Percentiles rank a stretch among this genome's conserved stretches.
Evolutionary conservation across 129 eudicot species (phyloP).

Genomic region (Chrysanthemum lavandulifolium): DNA sequence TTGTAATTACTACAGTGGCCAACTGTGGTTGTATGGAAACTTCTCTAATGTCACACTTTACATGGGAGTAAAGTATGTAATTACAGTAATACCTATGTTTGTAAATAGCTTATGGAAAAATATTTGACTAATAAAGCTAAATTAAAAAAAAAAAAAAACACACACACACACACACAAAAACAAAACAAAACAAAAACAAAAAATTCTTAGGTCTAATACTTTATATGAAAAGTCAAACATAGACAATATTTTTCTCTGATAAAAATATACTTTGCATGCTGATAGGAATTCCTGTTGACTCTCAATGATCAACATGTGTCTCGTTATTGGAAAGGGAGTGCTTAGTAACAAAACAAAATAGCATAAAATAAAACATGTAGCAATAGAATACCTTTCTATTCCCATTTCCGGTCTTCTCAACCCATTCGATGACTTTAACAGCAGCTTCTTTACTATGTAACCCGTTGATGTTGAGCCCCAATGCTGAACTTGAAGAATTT

Average conservation of each 20-base stretch:
- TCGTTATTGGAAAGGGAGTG: background rate
- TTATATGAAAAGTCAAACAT: background rate
- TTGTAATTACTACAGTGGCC: background rate
- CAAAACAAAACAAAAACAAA: too few relatives aligned
- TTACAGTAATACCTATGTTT: background rate
- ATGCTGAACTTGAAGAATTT: slow-evolving; percentile 68
- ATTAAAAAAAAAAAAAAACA: too few relatives aligned
- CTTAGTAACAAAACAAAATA: slow-evolving; percentile 3
- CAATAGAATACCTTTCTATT: slow-evolving; percentile 58
- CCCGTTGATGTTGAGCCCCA: slow-evolving; percentile 83
- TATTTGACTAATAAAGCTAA: too few relatives aligned
- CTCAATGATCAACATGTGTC: background rate
- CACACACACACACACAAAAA: too few relatives aligned
- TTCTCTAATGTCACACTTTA: background rate
- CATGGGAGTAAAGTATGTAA: background rate
- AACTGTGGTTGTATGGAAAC: background rate
- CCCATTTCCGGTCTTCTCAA: slow-evolving; percentile 76
- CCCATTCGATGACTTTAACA: slow-evolving; percentile 71
- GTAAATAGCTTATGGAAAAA: too few relatives aligned
- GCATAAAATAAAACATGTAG: slow-evolving; percentile 2
- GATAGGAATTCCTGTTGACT: too few relatives aligned
- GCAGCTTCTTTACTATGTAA: slow-evolving; percentile 73
- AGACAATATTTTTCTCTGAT: background rate
- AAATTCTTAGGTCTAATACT: too few relatives aligned
- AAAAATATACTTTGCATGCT: too few relatives aligned